Percentiles rank a stretch among this genome's conserved stretches.
phyloP scores from a whole-genome alignment of 257 asterid genomes.

The Striga asiatica region DNA sequence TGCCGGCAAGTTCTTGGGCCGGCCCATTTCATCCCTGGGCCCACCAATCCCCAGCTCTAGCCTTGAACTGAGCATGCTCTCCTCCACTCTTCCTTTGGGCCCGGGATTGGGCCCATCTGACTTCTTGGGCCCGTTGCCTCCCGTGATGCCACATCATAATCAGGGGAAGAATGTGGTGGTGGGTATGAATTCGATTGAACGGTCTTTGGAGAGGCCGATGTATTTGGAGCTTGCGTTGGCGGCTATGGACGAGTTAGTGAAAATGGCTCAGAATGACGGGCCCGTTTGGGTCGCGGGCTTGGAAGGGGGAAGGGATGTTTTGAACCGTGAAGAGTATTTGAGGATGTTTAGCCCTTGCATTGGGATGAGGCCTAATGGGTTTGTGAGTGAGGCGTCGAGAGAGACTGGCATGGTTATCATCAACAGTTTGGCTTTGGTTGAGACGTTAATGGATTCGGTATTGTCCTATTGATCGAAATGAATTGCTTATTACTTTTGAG shows the following conservation, averaged over 20 bases:
- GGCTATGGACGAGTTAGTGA: conserved; percentile 64
- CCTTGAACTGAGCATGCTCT: conserved; percentile 35
- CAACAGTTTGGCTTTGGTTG: conserved; percentile 38
- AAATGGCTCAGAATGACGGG: conserved; percentile 45
- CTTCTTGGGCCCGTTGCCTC: conserved; percentile 9
- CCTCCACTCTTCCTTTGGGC: conserved; percentile 31
- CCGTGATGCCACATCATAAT: no score
- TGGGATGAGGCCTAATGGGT: conserved; percentile 41
- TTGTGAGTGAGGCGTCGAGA: conserved; percentile 59
- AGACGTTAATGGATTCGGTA: conserved; percentile 66
- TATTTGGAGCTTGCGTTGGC: conserved; percentile 48
- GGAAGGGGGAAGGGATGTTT: conserved; percentile 39
- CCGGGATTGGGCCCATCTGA: conserved; percentile 31
- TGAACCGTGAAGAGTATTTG: conserved; percentile 59
- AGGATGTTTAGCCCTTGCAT: conserved; percentile 50
- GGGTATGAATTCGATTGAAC: conserved; percentile 14
- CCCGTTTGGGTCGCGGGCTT: conserved; percentile 56
- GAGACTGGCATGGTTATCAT: conserved; percentile 47
- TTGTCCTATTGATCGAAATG: no score
- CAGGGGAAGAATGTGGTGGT: no score
- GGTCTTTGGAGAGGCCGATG: conserved; percentile 34
- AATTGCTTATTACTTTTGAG: no score
- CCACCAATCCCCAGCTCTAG: conserved; percentile 34
- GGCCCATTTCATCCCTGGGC: conserved; percentile 2
- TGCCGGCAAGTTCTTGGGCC: conserved; percentile 36